These are phyloP conservation scores for Cytospora leucostoma DNA, from an alignment of 2,329 filamentous ascomycete genomes.

Conservation along the genomic window DNA sequence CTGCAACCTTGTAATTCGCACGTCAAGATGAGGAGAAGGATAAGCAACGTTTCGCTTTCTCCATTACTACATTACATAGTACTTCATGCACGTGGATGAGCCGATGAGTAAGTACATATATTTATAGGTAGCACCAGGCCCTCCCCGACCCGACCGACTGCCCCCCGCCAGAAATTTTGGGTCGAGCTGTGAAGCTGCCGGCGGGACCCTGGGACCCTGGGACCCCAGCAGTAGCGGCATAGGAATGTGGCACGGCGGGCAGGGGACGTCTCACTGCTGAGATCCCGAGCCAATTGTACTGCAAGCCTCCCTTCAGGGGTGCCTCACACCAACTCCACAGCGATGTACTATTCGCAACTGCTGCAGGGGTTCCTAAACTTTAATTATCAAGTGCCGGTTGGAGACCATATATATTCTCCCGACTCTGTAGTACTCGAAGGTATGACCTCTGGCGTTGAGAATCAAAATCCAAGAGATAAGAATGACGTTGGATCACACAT, in stretches of 20 bases:
- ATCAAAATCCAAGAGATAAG: too few species aligned
- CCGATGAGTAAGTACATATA: constrained; percentile 1
- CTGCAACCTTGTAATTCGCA: neutral
- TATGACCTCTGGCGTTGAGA: too few species aligned
- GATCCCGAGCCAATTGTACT: constrained; percentile 9
- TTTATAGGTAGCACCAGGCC: constrained; percentile 4
- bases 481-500: constrained; percentile 1
- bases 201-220: too few species aligned
- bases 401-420: neutral
- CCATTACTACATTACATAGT: too few species aligned
- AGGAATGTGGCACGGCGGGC: constrained; percentile 9
- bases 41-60: neutral
- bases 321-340: neutral
- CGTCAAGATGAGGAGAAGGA: constrained; percentile 3
- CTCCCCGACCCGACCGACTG: constrained; percentile 6
- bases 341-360: constrained; percentile 1
- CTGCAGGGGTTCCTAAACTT: constrained; percentile 13
- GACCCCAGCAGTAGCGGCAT: constrained; percentile 15
- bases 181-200: constrained; percentile 11
- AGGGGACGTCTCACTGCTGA: constrained; percentile 18
- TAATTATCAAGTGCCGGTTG: constrained; percentile 16
- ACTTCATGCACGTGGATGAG: constrained; percentile 6
- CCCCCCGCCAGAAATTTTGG: constrained; percentile 24
- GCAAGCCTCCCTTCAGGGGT: constrained; percentile 2
- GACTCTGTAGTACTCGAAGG: too few species aligned